Conservation (phyloP, 1,284 basidiomycete genomes). For the Apiotrichum brassicae region DNA sequence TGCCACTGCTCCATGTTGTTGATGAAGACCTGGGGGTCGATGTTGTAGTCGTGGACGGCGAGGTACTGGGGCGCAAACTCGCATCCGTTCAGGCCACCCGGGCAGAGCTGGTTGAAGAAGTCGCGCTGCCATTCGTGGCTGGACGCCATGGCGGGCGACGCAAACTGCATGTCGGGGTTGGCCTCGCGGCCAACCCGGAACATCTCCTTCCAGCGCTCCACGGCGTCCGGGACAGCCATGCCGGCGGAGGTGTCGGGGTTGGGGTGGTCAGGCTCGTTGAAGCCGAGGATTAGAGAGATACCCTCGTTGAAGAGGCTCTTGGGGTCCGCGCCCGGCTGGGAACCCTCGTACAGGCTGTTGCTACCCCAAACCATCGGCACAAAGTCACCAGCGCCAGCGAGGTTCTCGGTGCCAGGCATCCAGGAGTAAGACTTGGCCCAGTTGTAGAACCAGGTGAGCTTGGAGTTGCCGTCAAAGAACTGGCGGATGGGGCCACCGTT, state of each 20-base stretch:
- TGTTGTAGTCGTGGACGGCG: constrained; percentile 35
- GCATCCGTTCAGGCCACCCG: constrained; percentile 18
- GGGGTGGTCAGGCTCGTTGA: constrained; percentile 3
- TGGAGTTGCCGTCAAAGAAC: not conserved
- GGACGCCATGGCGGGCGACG: constrained; percentile 28
- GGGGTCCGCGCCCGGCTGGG: not conserved
- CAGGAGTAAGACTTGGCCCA: not conserved
- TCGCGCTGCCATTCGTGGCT: constrained; percentile 27
- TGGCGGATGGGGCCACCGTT: not conserved
- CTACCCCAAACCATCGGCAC: not conserved
- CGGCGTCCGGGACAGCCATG: not conserved
- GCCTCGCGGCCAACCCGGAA: not conserved
- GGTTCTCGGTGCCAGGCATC: not conserved
- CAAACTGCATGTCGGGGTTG: constrained; percentile 7
- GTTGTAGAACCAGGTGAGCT: not conserved
- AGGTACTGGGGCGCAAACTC: constrained; percentile 27
- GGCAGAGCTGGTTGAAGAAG: not conserved
- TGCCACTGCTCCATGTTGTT: constrained; percentile 16
- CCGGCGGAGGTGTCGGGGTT: not conserved
- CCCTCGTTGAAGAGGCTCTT: not conserved
- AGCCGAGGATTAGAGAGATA: not conserved
- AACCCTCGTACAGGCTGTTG: too few relatives aligned
- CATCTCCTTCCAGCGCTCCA: not conserved
- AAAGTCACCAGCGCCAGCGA: not conserved
- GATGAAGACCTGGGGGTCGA: constrained; percentile 29